phyloP scores from a whole-genome alignment of 1,139 yeast genomes.

The Debaryomyces nepalensis region DNA sequence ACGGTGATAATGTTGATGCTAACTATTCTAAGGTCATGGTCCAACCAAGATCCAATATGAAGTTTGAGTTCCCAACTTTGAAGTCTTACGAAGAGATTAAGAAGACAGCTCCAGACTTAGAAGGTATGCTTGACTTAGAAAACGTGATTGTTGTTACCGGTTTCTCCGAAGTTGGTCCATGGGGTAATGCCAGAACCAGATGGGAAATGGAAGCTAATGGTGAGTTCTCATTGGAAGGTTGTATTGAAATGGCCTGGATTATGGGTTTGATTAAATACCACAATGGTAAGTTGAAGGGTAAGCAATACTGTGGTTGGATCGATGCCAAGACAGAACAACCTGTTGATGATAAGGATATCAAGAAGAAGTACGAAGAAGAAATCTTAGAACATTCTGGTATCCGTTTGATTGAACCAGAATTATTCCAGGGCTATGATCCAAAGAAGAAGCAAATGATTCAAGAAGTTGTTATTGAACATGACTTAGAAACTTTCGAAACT shows the following conservation, averaged over 20 bases:
- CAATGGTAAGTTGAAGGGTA: conserved; percentile 90
- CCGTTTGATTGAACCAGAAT: conserved; percentile 93
- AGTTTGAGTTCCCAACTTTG: conserved; percentile 88
- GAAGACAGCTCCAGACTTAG: conserved; percentile 71
- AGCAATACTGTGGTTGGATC: conserved; percentile 92
- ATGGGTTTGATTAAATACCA: conserved; percentile 97
- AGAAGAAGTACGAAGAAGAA: conserved; percentile 84
- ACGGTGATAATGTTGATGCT: conserved; percentile 88
- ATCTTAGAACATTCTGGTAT: conserved; percentile 95
- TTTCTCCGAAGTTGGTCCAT: conserved; percentile 97
- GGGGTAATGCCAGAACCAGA: conserved; percentile 99
- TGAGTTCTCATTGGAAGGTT: conserved; percentile 96
- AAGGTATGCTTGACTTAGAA: conserved; percentile 91
- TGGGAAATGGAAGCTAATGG: conserved; percentile 99
- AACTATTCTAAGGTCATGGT: conserved; percentile 76
- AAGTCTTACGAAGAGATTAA: conserved; percentile 78
- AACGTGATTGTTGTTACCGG: conserved; percentile 94
- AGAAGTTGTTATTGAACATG: conserved; percentile 95
- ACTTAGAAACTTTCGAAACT: conserved; percentile 92
- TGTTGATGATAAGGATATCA: conserved; percentile 92
- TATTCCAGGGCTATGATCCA: conserved; percentile 93
- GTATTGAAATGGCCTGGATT: conserved; percentile 99
- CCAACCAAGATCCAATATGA: conserved; percentile 94
- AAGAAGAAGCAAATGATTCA: conserved; percentile 89
- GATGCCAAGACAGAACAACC: conserved; percentile 93